Conservation (phyloP, 2,329 filamentous ascomycete genomes). For the Xylaria sp. region DNA sequence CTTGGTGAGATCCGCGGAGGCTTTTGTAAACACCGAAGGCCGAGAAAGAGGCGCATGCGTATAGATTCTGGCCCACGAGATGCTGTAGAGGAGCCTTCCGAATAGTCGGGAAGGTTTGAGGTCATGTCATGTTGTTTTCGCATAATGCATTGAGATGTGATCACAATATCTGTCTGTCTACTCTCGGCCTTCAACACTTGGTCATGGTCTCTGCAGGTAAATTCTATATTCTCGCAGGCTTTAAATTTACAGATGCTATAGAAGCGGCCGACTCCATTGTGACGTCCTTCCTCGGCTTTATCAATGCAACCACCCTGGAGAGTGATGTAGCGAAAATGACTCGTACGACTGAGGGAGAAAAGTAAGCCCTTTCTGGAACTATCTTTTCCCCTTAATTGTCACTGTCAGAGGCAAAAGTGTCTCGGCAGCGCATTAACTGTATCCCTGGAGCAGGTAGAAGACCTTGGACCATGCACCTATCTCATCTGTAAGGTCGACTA, state of each 20-base stretch:
- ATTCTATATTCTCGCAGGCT: neutral
- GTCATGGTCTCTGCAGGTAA: neutral
- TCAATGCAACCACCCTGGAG: conserved; percentile 45
- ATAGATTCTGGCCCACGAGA: no score
- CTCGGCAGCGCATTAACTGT: neutral
- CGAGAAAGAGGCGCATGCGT: no score
- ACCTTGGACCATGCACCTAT: neutral
- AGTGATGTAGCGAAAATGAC: conserved; percentile 36
- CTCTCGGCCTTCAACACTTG: neutral
- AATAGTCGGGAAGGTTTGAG: no score
- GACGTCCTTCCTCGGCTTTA: conserved; percentile 44
- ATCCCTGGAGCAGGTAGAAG: neutral
- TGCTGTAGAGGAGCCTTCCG: no score
- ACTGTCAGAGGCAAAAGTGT: no score
- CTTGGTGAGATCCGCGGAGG: no score
- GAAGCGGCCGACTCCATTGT: conserved; percentile 43
- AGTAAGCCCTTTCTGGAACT: neutral
- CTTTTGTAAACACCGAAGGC: no score
- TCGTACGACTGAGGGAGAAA: conserved; percentile 36
- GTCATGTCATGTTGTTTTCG: no score
- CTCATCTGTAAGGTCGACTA: neutral
- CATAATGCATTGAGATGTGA: no score
- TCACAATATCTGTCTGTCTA: neutral
- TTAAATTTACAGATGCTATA: conserved; percentile 30
- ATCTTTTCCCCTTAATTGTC: neutral